A percentile compares a stretch with the other conserved stretches of the same genome.
Evolutionary conservation across 805 yeast genomes (phyloP).

Genomic region (Candida boleticola): DNA sequence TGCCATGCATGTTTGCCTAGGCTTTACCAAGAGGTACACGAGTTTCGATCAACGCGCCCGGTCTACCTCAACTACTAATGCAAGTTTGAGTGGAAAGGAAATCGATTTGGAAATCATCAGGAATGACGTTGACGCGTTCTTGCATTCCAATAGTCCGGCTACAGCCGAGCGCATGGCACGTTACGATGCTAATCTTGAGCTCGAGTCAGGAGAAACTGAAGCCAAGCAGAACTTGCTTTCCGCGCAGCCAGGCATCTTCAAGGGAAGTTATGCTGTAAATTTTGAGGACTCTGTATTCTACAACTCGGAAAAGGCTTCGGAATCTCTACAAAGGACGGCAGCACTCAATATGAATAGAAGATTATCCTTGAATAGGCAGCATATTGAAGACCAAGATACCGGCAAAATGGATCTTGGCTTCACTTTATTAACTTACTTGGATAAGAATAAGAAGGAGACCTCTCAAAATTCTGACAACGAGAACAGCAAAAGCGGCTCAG

Average conservation of each 20-base stretch:
- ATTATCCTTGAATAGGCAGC: constrained; percentile 24
- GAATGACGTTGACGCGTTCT: constrained; percentile 13
- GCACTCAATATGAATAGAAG: constrained; percentile 38
- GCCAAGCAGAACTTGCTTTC: constrained; percentile 25
- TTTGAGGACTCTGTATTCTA: constrained; percentile 39
- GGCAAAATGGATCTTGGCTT: constrained; percentile 37
- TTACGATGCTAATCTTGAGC: constrained; percentile 4
- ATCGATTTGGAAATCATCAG: constrained; percentile 31
- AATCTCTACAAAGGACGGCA: constrained; percentile 26
- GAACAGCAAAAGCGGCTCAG: background rate
- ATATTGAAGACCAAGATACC: constrained; percentile 23
- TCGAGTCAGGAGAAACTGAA: constrained; percentile 7
- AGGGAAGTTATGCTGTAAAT: constrained; percentile 40
- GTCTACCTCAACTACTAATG: constrained; percentile 6
- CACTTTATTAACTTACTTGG: constrained; percentile 27
- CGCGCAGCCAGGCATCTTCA: constrained; percentile 38
- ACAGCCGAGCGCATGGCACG: background rate
- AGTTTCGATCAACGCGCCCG: constrained; percentile 12
- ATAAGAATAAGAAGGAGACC: constrained; percentile 8
- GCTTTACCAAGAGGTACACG: constrained; percentile 27
- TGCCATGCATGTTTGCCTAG: constrained; percentile 31
- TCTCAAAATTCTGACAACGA: constrained; percentile 2
- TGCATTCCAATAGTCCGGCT: background rate
- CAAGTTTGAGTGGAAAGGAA: background rate
- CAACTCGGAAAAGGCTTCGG: constrained; percentile 33